These are phyloP conservation scores for Lichtheimia corymbifera DNA, from an alignment of 371 early-diverging fungal species.

Conservation along the genomic window DNA sequence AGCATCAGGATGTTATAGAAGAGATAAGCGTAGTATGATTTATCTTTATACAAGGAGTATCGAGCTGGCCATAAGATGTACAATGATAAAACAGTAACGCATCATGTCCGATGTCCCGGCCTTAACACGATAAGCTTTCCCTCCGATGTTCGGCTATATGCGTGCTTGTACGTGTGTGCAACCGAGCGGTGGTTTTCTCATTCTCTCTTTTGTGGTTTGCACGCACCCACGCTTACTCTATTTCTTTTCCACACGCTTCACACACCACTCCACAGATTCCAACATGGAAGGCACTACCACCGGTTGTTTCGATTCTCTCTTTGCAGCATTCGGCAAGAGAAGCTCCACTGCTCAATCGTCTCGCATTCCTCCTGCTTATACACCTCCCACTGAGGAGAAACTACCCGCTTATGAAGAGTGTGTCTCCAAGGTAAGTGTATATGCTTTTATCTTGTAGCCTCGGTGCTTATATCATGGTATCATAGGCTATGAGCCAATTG, in stretches of 20 bases:
- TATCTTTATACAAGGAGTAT: too few relatives aligned
- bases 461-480: not conserved
- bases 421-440: slow-evolving; percentile 19
- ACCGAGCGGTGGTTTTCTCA: not conserved
- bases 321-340: slow-evolving; percentile 16
- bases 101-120: slow-evolving; percentile 3
- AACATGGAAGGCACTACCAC: slow-evolving; percentile 13
- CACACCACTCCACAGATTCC: not conserved
- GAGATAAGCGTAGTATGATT: too few relatives aligned
- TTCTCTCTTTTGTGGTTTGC: not conserved
- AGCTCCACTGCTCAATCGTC: not conserved
- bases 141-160: slow-evolving; percentile 2
- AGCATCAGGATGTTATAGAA: too few relatives aligned
- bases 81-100: not conserved
- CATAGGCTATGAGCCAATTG: slow-evolving; percentile 23
- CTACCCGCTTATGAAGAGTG: slow-evolving; percentile 30
- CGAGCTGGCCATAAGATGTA: too few relatives aligned
- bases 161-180: not conserved
- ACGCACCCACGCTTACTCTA: not conserved
- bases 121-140: not conserved
- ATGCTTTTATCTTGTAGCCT: not conserved
- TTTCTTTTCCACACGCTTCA: slow-evolving; percentile 1
- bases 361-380: not conserved
- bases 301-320: slow-evolving; percentile 20
- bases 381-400: slow-evolving; percentile 17